Conservation (phyloP, 768 basidiomycete species). For the Pleurotus platypus region DNA sequence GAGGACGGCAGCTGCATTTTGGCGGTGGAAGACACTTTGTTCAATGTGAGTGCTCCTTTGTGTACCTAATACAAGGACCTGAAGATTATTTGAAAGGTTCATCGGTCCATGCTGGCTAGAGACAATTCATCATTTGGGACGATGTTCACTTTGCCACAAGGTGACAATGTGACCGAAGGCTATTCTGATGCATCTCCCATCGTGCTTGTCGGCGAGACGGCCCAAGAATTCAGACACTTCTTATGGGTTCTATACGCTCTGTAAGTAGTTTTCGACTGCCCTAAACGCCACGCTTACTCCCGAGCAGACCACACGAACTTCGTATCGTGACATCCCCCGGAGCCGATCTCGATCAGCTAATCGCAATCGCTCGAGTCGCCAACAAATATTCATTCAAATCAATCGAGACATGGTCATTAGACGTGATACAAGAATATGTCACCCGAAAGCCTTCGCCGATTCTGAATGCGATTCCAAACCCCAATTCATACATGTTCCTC, state of each 20-base stretch:
- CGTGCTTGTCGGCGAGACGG: conserved; percentile 56
- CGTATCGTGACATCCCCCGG: conserved; percentile 39
- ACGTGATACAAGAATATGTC: conserved; percentile 68
- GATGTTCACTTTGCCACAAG: conserved; percentile 69
- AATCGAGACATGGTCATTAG: conserved; percentile 71
- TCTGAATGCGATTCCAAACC: conserved; percentile 35
- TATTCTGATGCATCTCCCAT: conserved; percentile 64
- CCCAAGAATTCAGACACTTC: conserved; percentile 67
- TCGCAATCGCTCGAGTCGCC: conserved; percentile 61
- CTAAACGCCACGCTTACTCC: background rate
- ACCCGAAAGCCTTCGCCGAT: conserved; percentile 55
- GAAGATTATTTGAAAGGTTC: conserved; percentile 36
- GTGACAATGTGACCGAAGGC: conserved; percentile 48
- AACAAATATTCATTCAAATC: conserved; percentile 77
- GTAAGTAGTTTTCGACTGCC: conserved; percentile 33
- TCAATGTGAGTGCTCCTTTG: conserved; percentile 47
- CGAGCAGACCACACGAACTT: conserved; percentile 59
- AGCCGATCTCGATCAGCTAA: conserved; percentile 50
- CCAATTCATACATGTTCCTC: conserved; percentile 27
- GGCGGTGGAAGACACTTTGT: conserved; percentile 58
- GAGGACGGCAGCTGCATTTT: conserved; percentile 68
- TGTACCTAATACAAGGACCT: background rate
- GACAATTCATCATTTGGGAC: conserved; percentile 63
- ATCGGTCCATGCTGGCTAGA: conserved; percentile 54
- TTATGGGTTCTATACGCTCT: conserved; percentile 76